These are phyloP conservation scores for Zygoascus ofunaensis DNA, from an alignment of 805 yeast genomes.

Conservation along the genomic window DNA sequence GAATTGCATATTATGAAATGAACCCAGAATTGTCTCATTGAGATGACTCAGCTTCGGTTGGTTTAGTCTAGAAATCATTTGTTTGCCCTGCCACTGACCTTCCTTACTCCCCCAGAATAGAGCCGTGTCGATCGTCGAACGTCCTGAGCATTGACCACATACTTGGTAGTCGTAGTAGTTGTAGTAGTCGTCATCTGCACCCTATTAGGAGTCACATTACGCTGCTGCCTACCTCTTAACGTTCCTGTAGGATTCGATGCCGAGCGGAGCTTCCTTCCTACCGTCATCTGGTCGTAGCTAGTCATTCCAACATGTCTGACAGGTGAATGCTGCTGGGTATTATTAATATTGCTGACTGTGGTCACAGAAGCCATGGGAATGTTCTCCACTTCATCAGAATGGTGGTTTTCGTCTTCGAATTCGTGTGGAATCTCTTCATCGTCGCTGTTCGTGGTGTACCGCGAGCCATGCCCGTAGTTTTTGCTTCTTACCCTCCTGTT, in stretches of 20 bases:
- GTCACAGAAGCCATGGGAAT: not conserved
- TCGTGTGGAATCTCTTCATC: not conserved
- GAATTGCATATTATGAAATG: too few species aligned
- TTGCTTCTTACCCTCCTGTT: not conserved
- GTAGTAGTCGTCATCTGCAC: slow-evolving; percentile 17
- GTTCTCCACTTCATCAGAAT: slow-evolving; percentile 27
- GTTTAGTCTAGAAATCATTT: too few species aligned
- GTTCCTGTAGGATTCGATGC: slow-evolving; percentile 25
- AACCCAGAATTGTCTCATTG: too few species aligned
- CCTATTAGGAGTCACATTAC: slow-evolving; percentile 8
- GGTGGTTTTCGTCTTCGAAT: not conserved
- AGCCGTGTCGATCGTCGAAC: slow-evolving; percentile 18
- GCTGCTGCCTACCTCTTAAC: slow-evolving; percentile 16
- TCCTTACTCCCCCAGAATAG: slow-evolving; percentile 14
- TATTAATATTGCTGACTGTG: not conserved
- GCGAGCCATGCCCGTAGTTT: not conserved
- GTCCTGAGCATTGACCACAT: slow-evolving; percentile 6
- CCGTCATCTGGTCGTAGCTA: slow-evolving; percentile 16
- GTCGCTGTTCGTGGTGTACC: not conserved
- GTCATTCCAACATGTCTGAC: slow-evolving; percentile 8
- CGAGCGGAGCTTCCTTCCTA: slow-evolving; percentile 25
- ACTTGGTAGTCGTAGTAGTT: slow-evolving; percentile 17
- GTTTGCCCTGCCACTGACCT: slow-evolving; percentile 7
- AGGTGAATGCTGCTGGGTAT: too few species aligned
- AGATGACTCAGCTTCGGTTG: too few species aligned